A percentile compares a stretch with the other conserved stretches of the same genome.
Conservation (phyloP, 1,139 yeast genomes). For the Pichia sp. region DNA sequence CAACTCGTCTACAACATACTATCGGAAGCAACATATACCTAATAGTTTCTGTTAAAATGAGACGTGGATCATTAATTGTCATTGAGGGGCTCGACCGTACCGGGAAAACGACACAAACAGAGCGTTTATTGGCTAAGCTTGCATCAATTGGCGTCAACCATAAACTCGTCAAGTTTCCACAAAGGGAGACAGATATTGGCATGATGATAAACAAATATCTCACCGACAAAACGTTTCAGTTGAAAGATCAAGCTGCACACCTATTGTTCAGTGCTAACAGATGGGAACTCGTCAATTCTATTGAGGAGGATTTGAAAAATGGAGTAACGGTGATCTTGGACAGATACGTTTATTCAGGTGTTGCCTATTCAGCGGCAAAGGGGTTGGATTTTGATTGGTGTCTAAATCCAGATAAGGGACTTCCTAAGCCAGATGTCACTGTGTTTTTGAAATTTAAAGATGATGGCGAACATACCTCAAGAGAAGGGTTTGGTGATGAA, state of each 20-base stretch:
- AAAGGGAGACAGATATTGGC: slow-evolving; percentile 78
- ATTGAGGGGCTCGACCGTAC: slow-evolving; percentile 94
- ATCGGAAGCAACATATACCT: too few relatives aligned
- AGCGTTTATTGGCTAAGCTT: slow-evolving; percentile 29
- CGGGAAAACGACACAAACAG: slow-evolving; percentile 89
- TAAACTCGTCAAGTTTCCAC: slow-evolving; percentile 71
- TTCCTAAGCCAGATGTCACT: slow-evolving; percentile 82
- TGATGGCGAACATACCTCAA: slow-evolving; percentile 29
- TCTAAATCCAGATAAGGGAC: slow-evolving; percentile 68
- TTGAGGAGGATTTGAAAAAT: slow-evolving; percentile 36
- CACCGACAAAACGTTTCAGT: slow-evolving; percentile 37
- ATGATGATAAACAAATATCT: slow-evolving; percentile 68
- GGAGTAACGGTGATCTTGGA: slow-evolving; percentile 70
- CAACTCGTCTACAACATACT: too few relatives aligned
- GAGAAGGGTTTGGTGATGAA: slow-evolving; percentile 90
- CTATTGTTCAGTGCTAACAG: slow-evolving; percentile 87
- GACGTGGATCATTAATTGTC: slow-evolving; percentile 66
- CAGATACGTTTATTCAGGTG: slow-evolving; percentile 87
- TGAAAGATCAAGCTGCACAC: slow-evolving; percentile 78
- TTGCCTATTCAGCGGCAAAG: slow-evolving; percentile 90
- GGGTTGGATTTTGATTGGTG: slow-evolving; percentile 72
- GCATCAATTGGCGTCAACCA: slow-evolving; percentile 26
- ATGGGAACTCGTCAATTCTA: slow-evolving; percentile 69
- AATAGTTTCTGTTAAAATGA: too few relatives aligned
- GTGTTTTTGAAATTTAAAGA: slow-evolving; percentile 59